Base-by-base conservation (phyloP, 106 monocot species). In the Narthecium ossifragum region DNA sequence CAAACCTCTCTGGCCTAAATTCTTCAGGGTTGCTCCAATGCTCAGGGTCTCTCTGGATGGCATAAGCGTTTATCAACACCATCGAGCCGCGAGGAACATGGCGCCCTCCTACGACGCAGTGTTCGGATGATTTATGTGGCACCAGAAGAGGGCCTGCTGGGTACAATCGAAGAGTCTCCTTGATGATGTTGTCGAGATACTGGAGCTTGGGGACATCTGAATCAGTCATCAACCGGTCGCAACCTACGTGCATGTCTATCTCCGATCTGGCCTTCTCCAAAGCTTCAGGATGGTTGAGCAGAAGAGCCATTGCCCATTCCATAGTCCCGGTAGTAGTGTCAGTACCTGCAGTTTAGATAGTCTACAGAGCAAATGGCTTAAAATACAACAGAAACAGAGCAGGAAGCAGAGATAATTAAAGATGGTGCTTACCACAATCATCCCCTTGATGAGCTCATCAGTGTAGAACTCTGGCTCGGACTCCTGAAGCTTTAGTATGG, bases 401-500 rank as follows among this genome's bases (percentile, higher is more conserved):
- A 43, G 18, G 1, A 43, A 43, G 14, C 14, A 43, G 14, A 43
- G 11, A 41, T 41, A 41, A 41, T 41, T 74, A 46, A 3, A 22
- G 24, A 48, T 23, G 33, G 26, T 31, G 45, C 60, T 39, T 41
- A 83, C 78, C 30, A 67, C 2, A 5, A 69, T 62, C 13, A 75
- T 10, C 12, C 72, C 47, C 32, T 66, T 60, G 47, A 78, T 78
- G 56, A 72, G 29, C 23, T 50, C 25, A 22, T 83, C 74, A 3
- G 57, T 74, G 66, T 70, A 80, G 53, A 63, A 54, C 27, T 69
- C 63, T 1, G 84, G 75, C 5, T 79, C 51, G 1, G 23, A 0
- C 5, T 64, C 32, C 50, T 80, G 84, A 40, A 76, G 49, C 2
- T 54, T 64, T 5, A 85, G 40, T 51, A 85, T 30, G 6, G 72